Conservation (phyloP, 176 grass and related monocot species). For the Oryza officinalis region DNA sequence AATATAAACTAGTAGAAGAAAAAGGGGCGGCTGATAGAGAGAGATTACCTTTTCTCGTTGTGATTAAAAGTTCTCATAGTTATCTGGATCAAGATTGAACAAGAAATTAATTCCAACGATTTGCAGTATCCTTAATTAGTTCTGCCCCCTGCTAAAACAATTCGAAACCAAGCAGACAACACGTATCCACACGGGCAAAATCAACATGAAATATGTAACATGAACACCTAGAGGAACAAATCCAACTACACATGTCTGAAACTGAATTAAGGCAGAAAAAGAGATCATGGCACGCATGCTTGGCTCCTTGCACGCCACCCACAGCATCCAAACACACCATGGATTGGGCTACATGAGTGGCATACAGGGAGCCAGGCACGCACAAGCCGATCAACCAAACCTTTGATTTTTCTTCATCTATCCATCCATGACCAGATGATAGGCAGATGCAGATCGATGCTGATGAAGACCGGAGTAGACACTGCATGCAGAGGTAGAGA, state of each 20-base stretch:
- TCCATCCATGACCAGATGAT: neutral
- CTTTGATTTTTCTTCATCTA: constrained; percentile 8
- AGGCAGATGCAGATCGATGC: neutral
- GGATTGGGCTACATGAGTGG: constrained; percentile 96
- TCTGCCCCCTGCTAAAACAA: constrained; percentile 16
- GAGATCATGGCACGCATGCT: constrained; percentile 69
- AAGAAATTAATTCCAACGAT: neutral
- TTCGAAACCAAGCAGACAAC: neutral
- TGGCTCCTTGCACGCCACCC: constrained; percentile 99
- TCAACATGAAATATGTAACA: constrained; percentile 10
- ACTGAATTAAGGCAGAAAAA: constrained; percentile 11
- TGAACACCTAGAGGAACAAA: neutral
- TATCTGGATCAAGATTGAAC: constrained; percentile 22
- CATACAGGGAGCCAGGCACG: constrained; percentile 99
- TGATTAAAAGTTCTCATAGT: neutral
- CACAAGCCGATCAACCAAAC: constrained; percentile 36
- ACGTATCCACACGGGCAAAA: neutral
- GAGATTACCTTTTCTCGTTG: neutral
- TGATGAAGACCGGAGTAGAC: neutral
- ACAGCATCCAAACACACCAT: constrained; percentile 76
- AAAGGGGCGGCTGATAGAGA: neutral
- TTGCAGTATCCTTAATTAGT: neutral
- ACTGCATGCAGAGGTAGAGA: neutral
- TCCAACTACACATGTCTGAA: neutral
- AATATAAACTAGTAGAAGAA: neutral